phyloP scores from a whole-genome alignment of 371 early-diverging fungal species.

The Mucor piriformis region DNA sequence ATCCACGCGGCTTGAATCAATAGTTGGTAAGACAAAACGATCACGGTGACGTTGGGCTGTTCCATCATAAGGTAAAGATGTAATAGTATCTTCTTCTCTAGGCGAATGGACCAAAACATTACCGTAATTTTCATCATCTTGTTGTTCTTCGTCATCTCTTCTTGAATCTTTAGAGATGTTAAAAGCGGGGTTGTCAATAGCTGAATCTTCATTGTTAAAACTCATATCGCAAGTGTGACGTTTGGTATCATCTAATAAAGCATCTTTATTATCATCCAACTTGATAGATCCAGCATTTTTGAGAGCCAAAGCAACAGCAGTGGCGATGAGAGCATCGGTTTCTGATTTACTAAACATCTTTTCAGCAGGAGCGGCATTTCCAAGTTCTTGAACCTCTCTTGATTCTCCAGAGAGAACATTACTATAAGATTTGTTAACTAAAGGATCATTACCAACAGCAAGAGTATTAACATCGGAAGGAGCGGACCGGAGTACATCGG shows the following conservation, averaged over 20 bases:
- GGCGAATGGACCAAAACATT: constrained; percentile 12
- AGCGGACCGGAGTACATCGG: background rate
- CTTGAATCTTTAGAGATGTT: background rate
- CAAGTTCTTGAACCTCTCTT: background rate
- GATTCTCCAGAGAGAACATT: background rate
- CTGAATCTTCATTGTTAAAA: background rate
- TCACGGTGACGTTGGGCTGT: background rate
- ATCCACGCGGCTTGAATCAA: background rate
- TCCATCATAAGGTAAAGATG: constrained; percentile 1
- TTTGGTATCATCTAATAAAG: background rate
- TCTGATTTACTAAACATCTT: constrained; percentile 34
- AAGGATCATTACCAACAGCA: background rate
- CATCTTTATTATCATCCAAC: background rate
- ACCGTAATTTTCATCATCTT: constrained; percentile 5
- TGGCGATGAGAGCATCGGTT: constrained; percentile 39
- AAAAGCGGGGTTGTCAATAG: background rate
- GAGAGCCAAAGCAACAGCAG: constrained; percentile 43
- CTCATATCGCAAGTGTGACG: constrained; percentile 5
- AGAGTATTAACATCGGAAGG: background rate
- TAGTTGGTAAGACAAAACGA: background rate
- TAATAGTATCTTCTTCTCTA: constrained; percentile 9
- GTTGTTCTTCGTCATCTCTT: background rate
- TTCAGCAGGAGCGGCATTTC: background rate
- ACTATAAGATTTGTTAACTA: background rate
- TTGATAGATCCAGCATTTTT: constrained; percentile 12